Evolutionary conservation across 78 protist genomes (phyloP).

Genomic region (Cavenderia fasciculata): DNA sequence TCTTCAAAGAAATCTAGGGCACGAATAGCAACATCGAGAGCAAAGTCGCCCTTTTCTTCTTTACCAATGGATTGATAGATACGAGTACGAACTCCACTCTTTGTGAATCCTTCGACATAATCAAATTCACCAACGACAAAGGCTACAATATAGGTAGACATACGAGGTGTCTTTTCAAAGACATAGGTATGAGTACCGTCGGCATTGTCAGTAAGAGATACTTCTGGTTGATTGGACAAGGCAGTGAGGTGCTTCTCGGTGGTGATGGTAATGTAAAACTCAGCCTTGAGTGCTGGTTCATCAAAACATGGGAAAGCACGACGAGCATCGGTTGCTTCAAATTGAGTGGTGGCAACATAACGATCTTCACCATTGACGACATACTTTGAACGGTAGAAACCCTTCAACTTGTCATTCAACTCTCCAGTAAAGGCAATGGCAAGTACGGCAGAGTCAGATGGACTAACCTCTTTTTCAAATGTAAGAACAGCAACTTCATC

Average conservation of each 20-base stretch:
- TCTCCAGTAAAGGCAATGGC: conserved; percentile 7
- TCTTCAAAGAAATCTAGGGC: conserved; percentile 68
- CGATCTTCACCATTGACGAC: conserved; percentile 47
- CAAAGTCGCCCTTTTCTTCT: conserved; percentile 50
- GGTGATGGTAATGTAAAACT: conserved; percentile 67
- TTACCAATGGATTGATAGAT: conserved; percentile 84
- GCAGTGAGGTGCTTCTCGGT: conserved; percentile 26
- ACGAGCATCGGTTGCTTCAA: conserved; percentile 93
- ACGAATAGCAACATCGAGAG: conserved; percentile 80
- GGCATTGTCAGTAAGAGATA: background rate
- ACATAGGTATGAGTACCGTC: background rate
- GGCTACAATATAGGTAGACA: conserved; percentile 95
- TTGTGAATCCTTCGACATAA: conserved; percentile 35
- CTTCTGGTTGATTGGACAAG: conserved; percentile 62
- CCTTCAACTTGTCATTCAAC: conserved; percentile 51
- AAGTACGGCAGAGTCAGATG: background rate
- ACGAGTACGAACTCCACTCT: conserved; percentile 70
- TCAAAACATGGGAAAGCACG: conserved; percentile 93
- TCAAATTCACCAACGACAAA: conserved; percentile 88
- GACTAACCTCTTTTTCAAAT: background rate
- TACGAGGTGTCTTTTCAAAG: conserved; percentile 76
- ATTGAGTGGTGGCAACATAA: conserved; percentile 91
- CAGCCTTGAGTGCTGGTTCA: conserved; percentile 92
- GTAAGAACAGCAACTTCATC: conserved; percentile 31
- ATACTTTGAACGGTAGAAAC: conserved; percentile 73